These are phyloP conservation scores for Penicillium subrubescens DNA, from an alignment of 495 filamentous ascomycete genomes.

Conservation along the genomic window DNA sequence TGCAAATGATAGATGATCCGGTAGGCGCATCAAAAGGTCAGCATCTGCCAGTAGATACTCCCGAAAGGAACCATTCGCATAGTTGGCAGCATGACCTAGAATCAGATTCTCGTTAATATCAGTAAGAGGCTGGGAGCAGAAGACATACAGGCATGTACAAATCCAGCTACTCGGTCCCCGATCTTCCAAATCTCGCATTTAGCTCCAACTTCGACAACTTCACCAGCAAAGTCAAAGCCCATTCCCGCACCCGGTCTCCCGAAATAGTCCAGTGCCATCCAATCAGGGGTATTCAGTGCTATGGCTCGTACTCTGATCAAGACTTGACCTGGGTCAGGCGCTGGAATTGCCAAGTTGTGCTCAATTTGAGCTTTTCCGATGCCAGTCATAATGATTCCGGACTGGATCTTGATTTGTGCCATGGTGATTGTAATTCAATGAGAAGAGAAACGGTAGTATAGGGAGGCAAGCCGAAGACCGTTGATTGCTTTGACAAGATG, in stretches of 20 bases:
- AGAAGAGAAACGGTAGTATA: neutral
- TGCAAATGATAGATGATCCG: neutral
- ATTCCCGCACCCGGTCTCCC: constrained; percentile 7
- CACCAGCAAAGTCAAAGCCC: constrained; percentile 7
- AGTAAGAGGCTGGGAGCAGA: neutral
- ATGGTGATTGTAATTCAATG: neutral
- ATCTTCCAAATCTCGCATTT: neutral
- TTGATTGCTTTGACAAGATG: neutral
- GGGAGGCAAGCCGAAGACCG: neutral
- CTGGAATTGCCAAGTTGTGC: constrained; percentile 8
- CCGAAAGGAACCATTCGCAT: neutral
- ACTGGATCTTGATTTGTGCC: constrained; percentile 4
- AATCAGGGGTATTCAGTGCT: constrained; percentile 7
- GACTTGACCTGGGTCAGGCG: neutral
- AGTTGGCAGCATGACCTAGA: neutral
- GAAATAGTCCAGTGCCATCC: neutral
- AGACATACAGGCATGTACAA: neutral
- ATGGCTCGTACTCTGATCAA: constrained; percentile 8
- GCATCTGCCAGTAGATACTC: neutral
- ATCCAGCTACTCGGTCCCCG: neutral
- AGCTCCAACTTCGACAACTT: constrained; percentile 5
- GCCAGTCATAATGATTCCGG: constrained; percentile 4
- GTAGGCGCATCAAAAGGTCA: neutral
- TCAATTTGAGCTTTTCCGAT: neutral
- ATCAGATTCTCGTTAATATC: neutral